phyloP scores from a whole-genome alignment of 148 eudicot species.

The Rhododendron ovatum region DNA sequence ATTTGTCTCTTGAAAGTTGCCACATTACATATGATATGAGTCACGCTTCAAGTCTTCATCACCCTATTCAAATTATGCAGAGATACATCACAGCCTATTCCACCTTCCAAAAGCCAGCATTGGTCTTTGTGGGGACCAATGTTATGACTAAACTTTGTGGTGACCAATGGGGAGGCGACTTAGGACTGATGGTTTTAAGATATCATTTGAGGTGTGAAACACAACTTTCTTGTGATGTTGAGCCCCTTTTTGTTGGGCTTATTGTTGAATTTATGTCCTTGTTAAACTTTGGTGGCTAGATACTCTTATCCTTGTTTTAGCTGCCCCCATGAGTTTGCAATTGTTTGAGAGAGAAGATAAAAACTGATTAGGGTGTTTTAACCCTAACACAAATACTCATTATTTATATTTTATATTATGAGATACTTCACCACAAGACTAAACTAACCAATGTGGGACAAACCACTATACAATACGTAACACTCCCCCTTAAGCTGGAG shows the following conservation, averaged over 20 bases:
- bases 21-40: not conserved
- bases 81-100: not conserved
- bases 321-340: too few relatives aligned
- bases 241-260: not conserved
- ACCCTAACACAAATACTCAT: too few relatives aligned
- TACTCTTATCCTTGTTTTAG: too few relatives aligned
- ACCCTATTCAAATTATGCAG: not conserved
- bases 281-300: not conserved
- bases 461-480: too few relatives aligned
- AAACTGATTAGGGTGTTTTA: too few relatives aligned
- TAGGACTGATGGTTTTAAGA: not conserved
- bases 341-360: too few relatives aligned
- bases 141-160: not conserved
- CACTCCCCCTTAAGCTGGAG: too few relatives aligned
- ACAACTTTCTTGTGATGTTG: not conserved
- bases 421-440: too few relatives aligned
- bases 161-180: not conserved
- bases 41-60: not conserved
- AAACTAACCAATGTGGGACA: too few relatives aligned
- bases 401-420: too few relatives aligned
- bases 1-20: not conserved
- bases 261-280: not conserved
- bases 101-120: not conserved
- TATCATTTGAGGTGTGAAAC: not conserved
- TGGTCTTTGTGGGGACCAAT: not conserved